These are phyloP conservation scores for Chlorophyllum brunneum DNA, from an alignment of 768 basidiomycete species.

Conservation along the genomic window DNA sequence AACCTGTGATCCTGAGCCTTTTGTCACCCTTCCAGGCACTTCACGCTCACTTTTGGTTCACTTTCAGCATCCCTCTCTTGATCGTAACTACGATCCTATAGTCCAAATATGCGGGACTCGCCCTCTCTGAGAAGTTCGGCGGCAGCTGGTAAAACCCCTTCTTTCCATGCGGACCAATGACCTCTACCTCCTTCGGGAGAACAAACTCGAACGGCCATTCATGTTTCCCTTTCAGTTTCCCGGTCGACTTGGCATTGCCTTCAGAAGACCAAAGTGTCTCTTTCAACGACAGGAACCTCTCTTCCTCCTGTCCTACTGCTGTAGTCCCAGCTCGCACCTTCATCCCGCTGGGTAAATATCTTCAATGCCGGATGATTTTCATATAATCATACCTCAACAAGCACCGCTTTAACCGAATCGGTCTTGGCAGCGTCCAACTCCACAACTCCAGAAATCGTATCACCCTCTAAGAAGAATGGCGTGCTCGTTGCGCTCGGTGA, in stretches of 20 bases:
- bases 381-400: conserved; percentile 40
- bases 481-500: conserved; percentile 32
- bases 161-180: conserved; percentile 29
- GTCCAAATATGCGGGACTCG: conserved; percentile 52
- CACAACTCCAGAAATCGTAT: conserved; percentile 46
- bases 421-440: conserved; percentile 47
- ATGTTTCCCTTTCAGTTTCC: conserved; percentile 40
- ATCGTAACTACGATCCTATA: conserved; percentile 50
- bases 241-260: conserved; percentile 19
- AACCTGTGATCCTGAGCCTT: conserved; percentile 20
- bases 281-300: conserved; percentile 39
- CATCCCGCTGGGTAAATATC: not conserved
- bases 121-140: conserved; percentile 52
- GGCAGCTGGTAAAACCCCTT: conserved; percentile 39
- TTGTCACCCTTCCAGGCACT: not conserved
- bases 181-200: conserved; percentile 39
- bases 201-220: conserved; percentile 46
- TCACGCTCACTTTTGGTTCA: conserved; percentile 43
- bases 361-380: no score
- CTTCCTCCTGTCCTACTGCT: conserved; percentile 52
- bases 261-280: conserved; percentile 36
- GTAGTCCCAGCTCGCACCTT: conserved; percentile 48
- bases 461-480: conserved; percentile 45
- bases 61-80: conserved; percentile 42
- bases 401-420: conserved; percentile 44